Base-by-base conservation (phyloP, 1,139 yeast genomes). In the Yamadazyma buinensis region DNA sequence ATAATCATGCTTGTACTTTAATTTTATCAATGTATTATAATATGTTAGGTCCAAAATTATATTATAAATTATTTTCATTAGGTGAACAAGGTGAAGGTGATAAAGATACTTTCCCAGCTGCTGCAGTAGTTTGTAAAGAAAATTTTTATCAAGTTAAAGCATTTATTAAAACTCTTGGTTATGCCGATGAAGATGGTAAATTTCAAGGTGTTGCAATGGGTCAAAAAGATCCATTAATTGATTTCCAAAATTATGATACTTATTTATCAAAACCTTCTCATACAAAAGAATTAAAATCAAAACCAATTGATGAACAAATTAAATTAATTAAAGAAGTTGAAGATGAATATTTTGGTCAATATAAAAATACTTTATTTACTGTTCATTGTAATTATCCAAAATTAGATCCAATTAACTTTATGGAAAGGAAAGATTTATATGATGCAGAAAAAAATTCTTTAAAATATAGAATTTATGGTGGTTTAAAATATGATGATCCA, bases 71-170 rank as follows among this genome's bases (percentile, higher is more conserved):
- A 25, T 64, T 79, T 33, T 71, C 81, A 0, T 75, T 77, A 49
- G 84, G 84, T 8, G 75, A 69, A 20, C 69, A 61, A 39, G 85
- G 85, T 24, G 84, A 78, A 54, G 85, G 85, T 33, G 86, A 79
- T 45, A 79, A 79, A 48, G 85, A 79, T 41, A 79, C 85, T 0
- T 78, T 77, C 48, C 62, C 66, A 17, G 74, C 81, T 0, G 84
- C 81, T 26, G 80, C 83, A 1, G 54, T 57, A 32, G 72, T 63
- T n/a, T 61, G 68, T 8, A 55, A 60, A 2, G 65, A 72, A 39
- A 57, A 60, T 2, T 75, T 62, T 34, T 78, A 78, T 48, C 84
- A 77, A 49, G 73, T 78, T 7, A 71, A 49, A 35, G 57, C 67
- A 2, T 55, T 44, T 35, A 59, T 66, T 15, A 42, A 43, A 29